phyloP scores from a whole-genome alignment of 2,329 filamentous ascomycete species.

The Cadophora gregata region DNA sequence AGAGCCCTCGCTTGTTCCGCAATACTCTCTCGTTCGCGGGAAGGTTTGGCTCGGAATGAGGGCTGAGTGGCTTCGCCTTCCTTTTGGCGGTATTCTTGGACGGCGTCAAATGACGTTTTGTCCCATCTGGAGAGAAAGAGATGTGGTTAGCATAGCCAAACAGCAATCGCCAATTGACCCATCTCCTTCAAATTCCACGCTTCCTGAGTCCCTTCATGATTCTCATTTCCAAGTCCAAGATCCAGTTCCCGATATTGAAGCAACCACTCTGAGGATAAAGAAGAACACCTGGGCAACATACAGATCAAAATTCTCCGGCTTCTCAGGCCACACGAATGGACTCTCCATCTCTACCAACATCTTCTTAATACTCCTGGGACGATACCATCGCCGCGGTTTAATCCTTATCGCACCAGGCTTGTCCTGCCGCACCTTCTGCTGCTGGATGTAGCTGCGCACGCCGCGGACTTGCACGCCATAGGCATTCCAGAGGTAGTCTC shows the following conservation, averaged over 20 bases:
- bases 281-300: constrained; percentile 49
- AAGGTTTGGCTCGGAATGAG: constrained; percentile 40
- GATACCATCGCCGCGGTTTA: constrained; percentile 63
- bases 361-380: constrained; percentile 79
- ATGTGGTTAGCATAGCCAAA: constrained; percentile 12
- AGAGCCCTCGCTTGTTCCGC: constrained; percentile 67
- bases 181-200: no score
- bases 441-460: constrained; percentile 82
- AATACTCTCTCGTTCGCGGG: constrained; percentile 51
- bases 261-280: background rate
- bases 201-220: no score
- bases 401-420: constrained; percentile 48
- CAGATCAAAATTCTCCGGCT: constrained; percentile 63
- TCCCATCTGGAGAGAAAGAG: constrained; percentile 61
- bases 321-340: constrained; percentile 87
- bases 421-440: constrained; percentile 65
- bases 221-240: constrained; percentile 34
- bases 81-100: constrained; percentile 53
- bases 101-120: constrained; percentile 61
- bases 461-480: constrained; percentile 77
- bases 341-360: constrained; percentile 92
- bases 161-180: no score
- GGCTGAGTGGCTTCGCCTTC: constrained; percentile 44
- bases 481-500: constrained; percentile 89
- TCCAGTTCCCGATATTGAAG: background rate